phyloP scores from a whole-genome alignment of 2,329 filamentous ascomycete species.

The Fusarium albidum region DNA sequence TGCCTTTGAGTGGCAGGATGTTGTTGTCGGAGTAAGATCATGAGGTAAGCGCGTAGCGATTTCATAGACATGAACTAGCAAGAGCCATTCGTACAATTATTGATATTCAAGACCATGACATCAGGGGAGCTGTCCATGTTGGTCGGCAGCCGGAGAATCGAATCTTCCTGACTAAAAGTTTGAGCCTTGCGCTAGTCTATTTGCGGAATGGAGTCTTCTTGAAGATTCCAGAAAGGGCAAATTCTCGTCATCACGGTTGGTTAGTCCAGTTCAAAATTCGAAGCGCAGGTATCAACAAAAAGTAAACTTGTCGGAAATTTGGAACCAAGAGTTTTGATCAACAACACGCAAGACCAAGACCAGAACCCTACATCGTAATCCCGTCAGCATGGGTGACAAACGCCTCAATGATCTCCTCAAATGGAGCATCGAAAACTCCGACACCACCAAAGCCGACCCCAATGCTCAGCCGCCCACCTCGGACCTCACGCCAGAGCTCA shows the following conservation, averaged over 20 bases:
- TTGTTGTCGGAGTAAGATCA: not conserved
- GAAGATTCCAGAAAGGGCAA: slow-evolving; percentile 54
- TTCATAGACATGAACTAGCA: not conserved
- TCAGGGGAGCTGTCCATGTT: slow-evolving; percentile 6
- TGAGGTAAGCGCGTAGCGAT: not conserved
- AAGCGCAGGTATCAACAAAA: slow-evolving; percentile 11
- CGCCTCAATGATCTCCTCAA: slow-evolving; percentile 79
- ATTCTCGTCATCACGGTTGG: slow-evolving; percentile 32
- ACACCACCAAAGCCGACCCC: slow-evolving; percentile 41
- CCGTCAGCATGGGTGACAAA: slow-evolving; percentile 56
- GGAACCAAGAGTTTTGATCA: slow-evolving; percentile 7
- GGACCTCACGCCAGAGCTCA: slow-evolving; percentile 71
- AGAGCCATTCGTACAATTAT: slow-evolving; percentile 8
- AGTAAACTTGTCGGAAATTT: slow-evolving; percentile 9
- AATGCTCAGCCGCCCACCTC: slow-evolving; percentile 45
- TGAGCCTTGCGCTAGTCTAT: slow-evolving; percentile 35
- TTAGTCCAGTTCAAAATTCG: slow-evolving; percentile 24
- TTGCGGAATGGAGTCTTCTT: slow-evolving; percentile 44
- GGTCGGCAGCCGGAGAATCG: slow-evolving; percentile 24
- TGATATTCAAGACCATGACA: slow-evolving; percentile 10
- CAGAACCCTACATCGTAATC: not conserved
- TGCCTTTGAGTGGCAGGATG: not conserved
- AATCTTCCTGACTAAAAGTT: slow-evolving; percentile 18
- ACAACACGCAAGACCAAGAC: slow-evolving; percentile 6
- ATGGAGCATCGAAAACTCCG: slow-evolving; percentile 71